Percentiles rank a stretch among this genome's conserved stretches.
phyloP scores from a whole-genome alignment of 139 green algal species.

The Nannochloris sp. region DNA sequence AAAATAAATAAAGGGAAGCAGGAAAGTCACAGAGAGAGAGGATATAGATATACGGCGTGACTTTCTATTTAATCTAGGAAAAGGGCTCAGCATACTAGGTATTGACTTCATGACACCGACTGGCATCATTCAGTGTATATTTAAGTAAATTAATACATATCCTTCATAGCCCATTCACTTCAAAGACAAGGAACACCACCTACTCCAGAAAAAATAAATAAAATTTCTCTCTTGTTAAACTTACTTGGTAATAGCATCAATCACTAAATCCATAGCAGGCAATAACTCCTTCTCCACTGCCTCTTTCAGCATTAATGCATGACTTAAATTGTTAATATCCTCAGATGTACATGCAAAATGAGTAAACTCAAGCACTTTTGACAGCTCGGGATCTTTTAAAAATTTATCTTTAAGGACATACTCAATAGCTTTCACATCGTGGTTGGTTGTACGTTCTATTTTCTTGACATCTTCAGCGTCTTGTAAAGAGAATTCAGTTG shows the following conservation, averaged over 20 bases:
- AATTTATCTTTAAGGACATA: conserved; percentile 93
- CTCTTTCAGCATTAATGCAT: conserved; percentile 93
- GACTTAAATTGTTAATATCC: conserved; percentile 99
- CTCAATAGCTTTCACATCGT: conserved; percentile 99
- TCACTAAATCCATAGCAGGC: conserved; percentile 83
- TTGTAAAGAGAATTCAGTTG: conserved; percentile 54
- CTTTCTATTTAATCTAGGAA: too few relatives aligned
- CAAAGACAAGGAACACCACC: background rate
- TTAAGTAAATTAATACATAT: conserved; percentile 23
- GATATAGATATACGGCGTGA: too few relatives aligned
- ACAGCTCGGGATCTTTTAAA: conserved; percentile 45
- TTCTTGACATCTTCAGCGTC: conserved; percentile 60
- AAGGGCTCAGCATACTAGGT: conserved; percentile 19
- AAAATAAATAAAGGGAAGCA: too few relatives aligned
- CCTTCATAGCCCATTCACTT: conserved; percentile 9
- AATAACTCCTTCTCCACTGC: conserved; percentile 70
- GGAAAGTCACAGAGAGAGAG: too few relatives aligned
- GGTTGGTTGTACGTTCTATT: conserved; percentile 94
- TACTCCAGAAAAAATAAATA: background rate
- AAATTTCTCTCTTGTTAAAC: conserved; percentile 6
- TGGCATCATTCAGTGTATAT: conserved; percentile 34
- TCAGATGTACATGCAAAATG: conserved; percentile 98
- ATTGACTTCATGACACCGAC: conserved; percentile 20
- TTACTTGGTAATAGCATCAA: conserved; percentile 46
- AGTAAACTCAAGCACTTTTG: conserved; percentile 87